A percentile compares a stretch with the other conserved stretches of the same genome.
phyloP scores from a whole-genome alignment of 1,139 yeast genomes.

The Scheffersomyces segobiensis region DNA sequence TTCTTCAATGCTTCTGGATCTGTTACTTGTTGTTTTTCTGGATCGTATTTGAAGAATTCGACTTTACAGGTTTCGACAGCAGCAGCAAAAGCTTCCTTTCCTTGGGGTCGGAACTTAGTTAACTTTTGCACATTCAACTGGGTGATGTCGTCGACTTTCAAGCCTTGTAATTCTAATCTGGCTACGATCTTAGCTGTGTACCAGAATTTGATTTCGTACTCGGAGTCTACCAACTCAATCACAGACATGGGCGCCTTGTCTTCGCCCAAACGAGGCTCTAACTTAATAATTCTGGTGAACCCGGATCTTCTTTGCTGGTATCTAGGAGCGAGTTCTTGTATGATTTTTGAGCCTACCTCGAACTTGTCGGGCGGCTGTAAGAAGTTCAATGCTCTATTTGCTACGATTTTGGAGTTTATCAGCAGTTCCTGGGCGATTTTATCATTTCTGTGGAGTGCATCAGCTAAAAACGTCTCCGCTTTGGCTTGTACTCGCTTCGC shows the following conservation, averaged over 20 bases:
- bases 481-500: slow-evolving; percentile 50
- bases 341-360: slow-evolving; percentile 56
- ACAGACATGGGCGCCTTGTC: slow-evolving; percentile 93
- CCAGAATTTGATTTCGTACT: slow-evolving; percentile 76
- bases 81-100: slow-evolving; percentile 52
- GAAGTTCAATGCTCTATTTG: slow-evolving; percentile 29
- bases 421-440: slow-evolving; percentile 15
- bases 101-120: slow-evolving; percentile 46
- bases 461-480: slow-evolving; percentile 41
- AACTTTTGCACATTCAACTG: slow-evolving; percentile 56
- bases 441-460: slow-evolving; percentile 24
- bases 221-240: slow-evolving; percentile 78
- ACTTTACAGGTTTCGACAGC: slow-evolving; percentile 67
- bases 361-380: slow-evolving; percentile 43
- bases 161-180: slow-evolving; percentile 65
- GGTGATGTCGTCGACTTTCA: slow-evolving; percentile 63
- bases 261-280: slow-evolving; percentile 82
- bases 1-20: slow-evolving; percentile 26
- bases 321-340: slow-evolving; percentile 63
- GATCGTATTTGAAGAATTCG: slow-evolving; percentile 23
- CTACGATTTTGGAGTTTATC: slow-evolving; percentile 19
- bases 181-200: slow-evolving; percentile 80
- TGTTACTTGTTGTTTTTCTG: slow-evolving; percentile 25
- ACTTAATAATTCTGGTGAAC: slow-evolving; percentile 77
- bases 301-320: slow-evolving; percentile 72